Conservation (phyloP, 371 early-diverging fungal species). For the Dichotomocladium elegans region DNA sequence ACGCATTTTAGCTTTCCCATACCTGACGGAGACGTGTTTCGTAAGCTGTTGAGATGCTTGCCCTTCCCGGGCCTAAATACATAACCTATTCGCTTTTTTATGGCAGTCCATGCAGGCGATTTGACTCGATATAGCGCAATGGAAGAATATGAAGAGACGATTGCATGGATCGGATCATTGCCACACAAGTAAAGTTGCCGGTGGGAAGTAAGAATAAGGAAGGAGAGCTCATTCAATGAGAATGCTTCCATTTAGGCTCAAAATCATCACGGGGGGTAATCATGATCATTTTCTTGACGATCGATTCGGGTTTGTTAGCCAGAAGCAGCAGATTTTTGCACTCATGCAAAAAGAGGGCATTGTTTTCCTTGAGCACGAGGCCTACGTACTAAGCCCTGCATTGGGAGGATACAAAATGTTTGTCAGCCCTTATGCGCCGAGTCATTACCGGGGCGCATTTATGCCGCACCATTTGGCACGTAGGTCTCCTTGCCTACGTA, state of each 20-base stretch:
- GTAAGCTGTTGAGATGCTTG: conserved; percentile 22
- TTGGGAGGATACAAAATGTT: conserved; percentile 37
- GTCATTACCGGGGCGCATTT: conserved; percentile 52
- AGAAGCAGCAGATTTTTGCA: conserved; percentile 15
- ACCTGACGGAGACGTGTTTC: conserved; percentile 41
- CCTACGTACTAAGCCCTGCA: conserved; percentile 25
- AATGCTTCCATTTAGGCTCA: conserved; percentile 24
- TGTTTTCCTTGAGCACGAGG: conserved; percentile 46
- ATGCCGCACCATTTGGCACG: conserved; percentile 35
- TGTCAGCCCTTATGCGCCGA: conserved; percentile 52
- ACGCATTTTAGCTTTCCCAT: conserved; percentile 22
- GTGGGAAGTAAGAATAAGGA: not conserved
- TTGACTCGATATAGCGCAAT: conserved; percentile 23
- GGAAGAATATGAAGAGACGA: conserved; percentile 16
- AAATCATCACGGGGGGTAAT: conserved; percentile 53
- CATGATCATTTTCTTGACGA: conserved; percentile 44
- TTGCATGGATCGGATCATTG: conserved; percentile 31
- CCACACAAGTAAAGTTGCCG: conserved; percentile 21
- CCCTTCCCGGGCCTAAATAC: too few species aligned
- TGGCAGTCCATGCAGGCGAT: conserved; percentile 42
- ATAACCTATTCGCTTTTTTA: not conserved
- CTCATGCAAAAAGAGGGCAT: conserved; percentile 26
- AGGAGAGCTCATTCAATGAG: conserved; percentile 2
- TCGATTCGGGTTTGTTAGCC: conserved; percentile 8
- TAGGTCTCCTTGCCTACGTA: conserved; percentile 2